phyloP scores from a whole-genome alignment of 768 basidiomycete genomes.

The Pisolithus marmoratus region DNA sequence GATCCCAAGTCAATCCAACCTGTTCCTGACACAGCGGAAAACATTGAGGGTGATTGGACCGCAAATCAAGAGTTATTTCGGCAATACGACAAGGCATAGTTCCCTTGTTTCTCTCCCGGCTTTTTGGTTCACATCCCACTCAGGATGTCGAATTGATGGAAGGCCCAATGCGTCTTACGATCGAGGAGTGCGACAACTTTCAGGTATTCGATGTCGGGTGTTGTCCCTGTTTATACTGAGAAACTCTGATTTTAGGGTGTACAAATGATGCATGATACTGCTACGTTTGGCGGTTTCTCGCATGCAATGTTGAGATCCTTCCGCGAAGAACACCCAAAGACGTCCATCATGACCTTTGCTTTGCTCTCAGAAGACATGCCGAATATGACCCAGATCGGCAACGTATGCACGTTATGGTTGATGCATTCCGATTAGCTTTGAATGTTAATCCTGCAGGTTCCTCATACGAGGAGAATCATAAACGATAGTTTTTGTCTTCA shows the following conservation, averaged over 20 bases:
- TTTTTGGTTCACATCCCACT: neutral
- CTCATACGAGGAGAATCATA: constrained; percentile 38
- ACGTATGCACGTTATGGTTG: constrained; percentile 35
- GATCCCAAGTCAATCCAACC: constrained; percentile 60
- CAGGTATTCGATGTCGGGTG: constrained; percentile 41
- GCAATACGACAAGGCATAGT: constrained; percentile 49
- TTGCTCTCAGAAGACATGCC: constrained; percentile 46
- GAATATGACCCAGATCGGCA: constrained; percentile 27
- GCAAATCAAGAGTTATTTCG: constrained; percentile 45
- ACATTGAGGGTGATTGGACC: constrained; percentile 51
- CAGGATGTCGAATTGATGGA: constrained; percentile 69
- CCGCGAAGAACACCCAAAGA: constrained; percentile 63
- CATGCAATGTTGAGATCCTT: constrained; percentile 51
- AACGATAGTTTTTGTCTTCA: constrained; percentile 62
- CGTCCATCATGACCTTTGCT: constrained; percentile 52
- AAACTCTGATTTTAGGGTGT: constrained; percentile 45
- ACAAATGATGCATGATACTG: constrained; percentile 59
- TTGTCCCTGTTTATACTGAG: constrained; percentile 1
- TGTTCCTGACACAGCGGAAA: constrained; percentile 52
- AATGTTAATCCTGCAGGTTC: constrained; percentile 22
- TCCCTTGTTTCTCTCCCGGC: neutral
- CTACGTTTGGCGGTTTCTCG: constrained; percentile 62
- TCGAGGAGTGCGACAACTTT: constrained; percentile 71
- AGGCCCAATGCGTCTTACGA: constrained; percentile 54
- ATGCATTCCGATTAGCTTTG: constrained; percentile 1